phyloP scores from a whole-genome alignment of 306 rosid genomes.

The Malus sylvestris region DNA sequence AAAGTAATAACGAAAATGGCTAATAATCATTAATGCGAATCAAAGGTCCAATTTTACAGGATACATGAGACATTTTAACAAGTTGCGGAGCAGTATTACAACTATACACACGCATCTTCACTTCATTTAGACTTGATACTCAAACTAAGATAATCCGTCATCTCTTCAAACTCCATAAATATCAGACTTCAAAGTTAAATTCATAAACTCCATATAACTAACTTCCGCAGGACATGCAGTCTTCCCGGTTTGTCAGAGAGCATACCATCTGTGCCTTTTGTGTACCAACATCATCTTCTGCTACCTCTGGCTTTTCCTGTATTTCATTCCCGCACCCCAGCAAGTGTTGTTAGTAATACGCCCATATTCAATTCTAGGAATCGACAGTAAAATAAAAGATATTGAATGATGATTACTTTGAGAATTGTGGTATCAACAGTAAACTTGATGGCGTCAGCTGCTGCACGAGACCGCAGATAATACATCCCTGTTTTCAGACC shows the following conservation, averaged over 20 bases:
- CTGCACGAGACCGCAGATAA: conserved; percentile 75
- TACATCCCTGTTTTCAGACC: conserved; percentile 94
- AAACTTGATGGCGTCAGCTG: conserved; percentile 86
- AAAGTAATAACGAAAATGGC: background rate
- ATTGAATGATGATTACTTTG: conserved; percentile 25
- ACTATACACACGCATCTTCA: background rate
- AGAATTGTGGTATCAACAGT: conserved; percentile 67
- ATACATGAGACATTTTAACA: no score
- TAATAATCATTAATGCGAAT: background rate
- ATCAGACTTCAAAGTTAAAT: background rate
- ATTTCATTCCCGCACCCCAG: background rate
- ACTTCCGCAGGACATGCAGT: conserved; percentile 85
- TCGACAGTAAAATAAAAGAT: background rate
- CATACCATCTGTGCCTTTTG: conserved; percentile 86
- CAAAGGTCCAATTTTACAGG: background rate
- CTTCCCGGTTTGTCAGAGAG: conserved; percentile 68
- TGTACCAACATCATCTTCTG: conserved; percentile 38
- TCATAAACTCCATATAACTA: background rate
- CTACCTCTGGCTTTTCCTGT: conserved; percentile 43
- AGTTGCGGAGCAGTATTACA: background rate
- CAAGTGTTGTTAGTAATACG: background rate
- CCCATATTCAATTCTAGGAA: background rate
- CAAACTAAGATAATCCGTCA: background rate
- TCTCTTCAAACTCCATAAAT: background rate
- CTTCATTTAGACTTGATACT: background rate